These are phyloP conservation scores for Podaxis rugospora DNA, from an alignment of 768 basidiomycete species.

Conservation along the genomic window DNA sequence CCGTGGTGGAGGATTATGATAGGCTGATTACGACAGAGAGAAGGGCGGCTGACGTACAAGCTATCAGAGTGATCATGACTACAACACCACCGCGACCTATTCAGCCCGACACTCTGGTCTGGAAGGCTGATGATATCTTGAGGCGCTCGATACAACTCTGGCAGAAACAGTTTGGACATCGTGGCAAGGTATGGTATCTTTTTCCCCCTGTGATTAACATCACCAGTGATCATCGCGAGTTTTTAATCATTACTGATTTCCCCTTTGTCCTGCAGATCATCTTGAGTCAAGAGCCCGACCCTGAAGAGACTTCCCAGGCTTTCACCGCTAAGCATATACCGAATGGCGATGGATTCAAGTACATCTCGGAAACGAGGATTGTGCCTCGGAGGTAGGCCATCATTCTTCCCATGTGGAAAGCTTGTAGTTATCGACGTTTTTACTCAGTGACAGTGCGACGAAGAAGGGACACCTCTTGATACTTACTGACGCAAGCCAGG, in stretches of 20 bases:
- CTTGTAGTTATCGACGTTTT: not conserved
- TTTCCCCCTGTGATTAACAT: not conserved
- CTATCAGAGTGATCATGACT: slow-evolving; percentile 72
- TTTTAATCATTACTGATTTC: slow-evolving; percentile 15
- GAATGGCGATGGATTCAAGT: slow-evolving; percentile 53
- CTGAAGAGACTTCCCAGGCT: slow-evolving; percentile 38
- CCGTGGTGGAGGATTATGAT: slow-evolving; percentile 83
- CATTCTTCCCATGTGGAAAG: slow-evolving; percentile 4
- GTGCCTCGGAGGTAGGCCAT: slow-evolving; percentile 63
- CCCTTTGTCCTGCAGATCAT: slow-evolving; percentile 54
- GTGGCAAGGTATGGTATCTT: slow-evolving; percentile 55
- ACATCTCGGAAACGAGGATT: slow-evolving; percentile 68
- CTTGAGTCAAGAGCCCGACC: slow-evolving; percentile 69
- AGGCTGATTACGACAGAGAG: slow-evolving; percentile 68
- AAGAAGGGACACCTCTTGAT: slow-evolving; percentile 84
- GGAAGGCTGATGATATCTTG: slow-evolving; percentile 66
- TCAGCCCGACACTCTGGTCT: slow-evolving; percentile 50
- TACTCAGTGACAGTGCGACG: slow-evolving; percentile 66
- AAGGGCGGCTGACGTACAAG: slow-evolving; percentile 85
- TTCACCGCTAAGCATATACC: slow-evolving; percentile 30
- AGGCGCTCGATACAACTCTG: slow-evolving; percentile 70
- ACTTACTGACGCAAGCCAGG: slow-evolving; percentile 73
- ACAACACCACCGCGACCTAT: slow-evolving; percentile 45
- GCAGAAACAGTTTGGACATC: slow-evolving; percentile 78
- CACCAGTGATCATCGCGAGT: not conserved